Percentiles rank a stretch among this genome's conserved stretches.
Conservation (phyloP, 371 early-diverging fungal genomes). For the Lichtheimia ornata region DNA sequence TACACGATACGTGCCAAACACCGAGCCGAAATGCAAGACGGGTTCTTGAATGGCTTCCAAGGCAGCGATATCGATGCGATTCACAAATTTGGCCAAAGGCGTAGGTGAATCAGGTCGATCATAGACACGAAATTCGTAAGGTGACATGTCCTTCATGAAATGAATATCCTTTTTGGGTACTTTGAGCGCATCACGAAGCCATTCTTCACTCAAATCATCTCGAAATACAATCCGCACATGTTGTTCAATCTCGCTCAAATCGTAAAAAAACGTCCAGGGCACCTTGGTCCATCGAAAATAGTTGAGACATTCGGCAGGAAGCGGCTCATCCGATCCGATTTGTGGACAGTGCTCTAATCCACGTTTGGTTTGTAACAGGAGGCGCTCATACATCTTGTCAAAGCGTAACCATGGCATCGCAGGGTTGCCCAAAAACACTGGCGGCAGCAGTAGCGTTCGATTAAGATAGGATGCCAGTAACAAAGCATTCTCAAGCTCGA, state of each 20-base stretch:
- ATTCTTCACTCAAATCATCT: slow-evolving; percentile 40
- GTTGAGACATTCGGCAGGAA: slow-evolving; percentile 59
- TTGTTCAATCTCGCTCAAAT: slow-evolving; percentile 36
- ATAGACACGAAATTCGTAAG: slow-evolving; percentile 54
- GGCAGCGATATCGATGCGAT: slow-evolving; percentile 41
- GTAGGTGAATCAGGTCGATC: slow-evolving; percentile 51
- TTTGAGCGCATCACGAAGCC: slow-evolving; percentile 32
- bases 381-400: slow-evolving; percentile 54
- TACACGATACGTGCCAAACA: slow-evolving; percentile 58
- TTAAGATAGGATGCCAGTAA: slow-evolving; percentile 57
- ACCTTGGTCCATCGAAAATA: slow-evolving; percentile 57
- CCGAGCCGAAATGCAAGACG: slow-evolving; percentile 59
- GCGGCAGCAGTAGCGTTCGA: slow-evolving; percentile 57
- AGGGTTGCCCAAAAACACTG: slow-evolving; percentile 59
- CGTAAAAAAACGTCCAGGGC: slow-evolving; percentile 64
- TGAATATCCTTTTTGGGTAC: slow-evolving; percentile 38
- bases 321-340: slow-evolving; percentile 38
- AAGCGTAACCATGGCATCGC: slow-evolving; percentile 58
- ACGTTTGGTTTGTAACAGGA: slow-evolving; percentile 58
- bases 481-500: slow-evolving; percentile 61
- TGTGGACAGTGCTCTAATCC: slow-evolving; percentile 55
- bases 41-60: slow-evolving; percentile 40
- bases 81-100: slow-evolving; percentile 42
- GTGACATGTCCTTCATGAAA: slow-evolving; percentile 49
- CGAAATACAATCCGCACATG: slow-evolving; percentile 37